phyloP scores from a whole-genome alignment of 768 basidiomycete genomes.

The Mycena kentingensis region DNA sequence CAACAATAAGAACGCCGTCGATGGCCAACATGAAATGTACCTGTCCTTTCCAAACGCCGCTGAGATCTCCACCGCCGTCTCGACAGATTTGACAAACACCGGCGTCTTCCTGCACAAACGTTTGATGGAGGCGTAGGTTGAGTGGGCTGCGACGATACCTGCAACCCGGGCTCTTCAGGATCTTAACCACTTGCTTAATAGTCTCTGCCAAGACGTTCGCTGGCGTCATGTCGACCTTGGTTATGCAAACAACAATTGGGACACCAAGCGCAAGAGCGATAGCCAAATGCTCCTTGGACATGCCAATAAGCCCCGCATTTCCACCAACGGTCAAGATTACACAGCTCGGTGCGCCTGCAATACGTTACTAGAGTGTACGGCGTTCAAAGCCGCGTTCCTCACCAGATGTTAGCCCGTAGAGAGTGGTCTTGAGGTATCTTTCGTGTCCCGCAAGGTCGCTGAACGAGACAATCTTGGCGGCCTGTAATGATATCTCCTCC shows the following conservation, averaged over 20 bases:
- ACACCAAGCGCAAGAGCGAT: constrained; percentile 92
- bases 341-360: constrained; percentile 74
- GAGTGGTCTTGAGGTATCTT: constrained; percentile 86
- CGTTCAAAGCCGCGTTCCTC: background rate
- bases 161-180: constrained; percentile 91
- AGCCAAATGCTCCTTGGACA: constrained; percentile 96
- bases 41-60: constrained; percentile 72
- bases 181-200: constrained; percentile 88
- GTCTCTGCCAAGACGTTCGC: constrained; percentile 90
- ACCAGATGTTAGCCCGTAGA: constrained; percentile 91
- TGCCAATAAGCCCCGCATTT: constrained; percentile 88
- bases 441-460: constrained; percentile 97
- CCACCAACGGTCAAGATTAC: constrained; percentile 93
- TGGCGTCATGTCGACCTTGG: constrained; percentile 99
- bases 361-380: background rate
- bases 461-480: constrained; percentile 93
- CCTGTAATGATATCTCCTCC: constrained; percentile 90
- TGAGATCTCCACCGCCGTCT: constrained; percentile 79
- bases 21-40: constrained; percentile 38
- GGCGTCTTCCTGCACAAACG: constrained; percentile 62
- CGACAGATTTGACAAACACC: constrained; percentile 80
- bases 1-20: constrained; percentile 11
- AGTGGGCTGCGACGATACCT: constrained; percentile 47
- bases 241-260: constrained; percentile 91
- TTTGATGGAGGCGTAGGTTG: background rate